Evolutionary conservation across 2,329 filamentous ascomycete species (phyloP).

Genomic region (Pseudocercospora cruenta): DNA sequence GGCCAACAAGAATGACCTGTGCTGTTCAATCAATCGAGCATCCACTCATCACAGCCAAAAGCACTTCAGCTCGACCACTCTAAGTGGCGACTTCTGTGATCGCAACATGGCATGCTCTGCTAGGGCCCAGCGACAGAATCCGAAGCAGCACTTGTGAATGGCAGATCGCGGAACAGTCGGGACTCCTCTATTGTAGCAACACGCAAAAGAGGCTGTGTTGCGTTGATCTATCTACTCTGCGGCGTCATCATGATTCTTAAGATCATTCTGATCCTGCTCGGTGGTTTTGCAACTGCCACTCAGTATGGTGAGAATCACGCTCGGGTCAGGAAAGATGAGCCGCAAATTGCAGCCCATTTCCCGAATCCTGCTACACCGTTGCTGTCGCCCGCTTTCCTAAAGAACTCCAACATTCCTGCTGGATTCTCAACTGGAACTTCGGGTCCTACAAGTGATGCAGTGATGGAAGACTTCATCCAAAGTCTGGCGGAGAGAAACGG

Average conservation of each 20-base stretch:
- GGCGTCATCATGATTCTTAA: background rate
- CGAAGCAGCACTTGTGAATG: background rate
- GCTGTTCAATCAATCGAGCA: background rate
- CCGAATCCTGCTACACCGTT: constrained; percentile 38
- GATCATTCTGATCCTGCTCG: background rate
- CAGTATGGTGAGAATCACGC: constrained; percentile 41
- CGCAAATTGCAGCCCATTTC: constrained; percentile 41
- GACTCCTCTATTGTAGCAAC: background rate
- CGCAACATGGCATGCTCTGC: no score
- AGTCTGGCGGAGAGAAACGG: constrained; percentile 38
- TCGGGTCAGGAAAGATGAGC: constrained; percentile 33
- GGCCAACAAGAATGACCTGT: background rate
- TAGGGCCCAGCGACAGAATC: no score
- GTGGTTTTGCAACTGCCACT: constrained; percentile 6
- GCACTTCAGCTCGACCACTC: no score
- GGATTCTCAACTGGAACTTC: constrained; percentile 38
- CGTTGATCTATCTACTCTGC: background rate
- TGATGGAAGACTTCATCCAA: constrained; percentile 35
- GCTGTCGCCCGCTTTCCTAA: constrained; percentile 38
- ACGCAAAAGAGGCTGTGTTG: no score
- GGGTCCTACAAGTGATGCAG: constrained; percentile 38
- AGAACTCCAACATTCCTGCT: constrained; percentile 35
- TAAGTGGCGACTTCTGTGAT: no score
- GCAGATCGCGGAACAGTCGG: background rate
- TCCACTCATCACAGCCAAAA: background rate